Conservation (phyloP, 192 early-diverging fungal species). For the Martensiomyces pterosporus region DNA sequence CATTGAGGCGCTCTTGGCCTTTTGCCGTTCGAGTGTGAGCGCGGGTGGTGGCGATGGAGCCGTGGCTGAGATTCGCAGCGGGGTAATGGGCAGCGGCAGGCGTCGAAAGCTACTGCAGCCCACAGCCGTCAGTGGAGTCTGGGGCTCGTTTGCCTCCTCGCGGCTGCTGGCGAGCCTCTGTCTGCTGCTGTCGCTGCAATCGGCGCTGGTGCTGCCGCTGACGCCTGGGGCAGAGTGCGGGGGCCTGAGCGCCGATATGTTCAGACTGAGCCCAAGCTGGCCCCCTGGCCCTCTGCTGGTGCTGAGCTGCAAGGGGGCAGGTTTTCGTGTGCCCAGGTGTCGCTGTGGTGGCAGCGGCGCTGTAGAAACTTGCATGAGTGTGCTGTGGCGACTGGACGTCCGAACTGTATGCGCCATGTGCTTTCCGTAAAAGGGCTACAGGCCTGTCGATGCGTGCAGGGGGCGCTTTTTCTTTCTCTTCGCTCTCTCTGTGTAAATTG, state of each 20-base stretch:
- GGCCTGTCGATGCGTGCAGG: too few species aligned
- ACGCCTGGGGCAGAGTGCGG: too few species aligned
- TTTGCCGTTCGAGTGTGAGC: too few species aligned
- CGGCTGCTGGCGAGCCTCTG: too few species aligned
- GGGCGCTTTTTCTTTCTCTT: too few species aligned
- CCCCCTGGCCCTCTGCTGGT: neutral
- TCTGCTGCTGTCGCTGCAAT: too few species aligned
- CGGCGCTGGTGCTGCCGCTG: too few species aligned
- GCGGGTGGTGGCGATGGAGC: too few species aligned
- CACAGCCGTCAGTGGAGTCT: neutral
- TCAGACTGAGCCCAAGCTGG: neutral
- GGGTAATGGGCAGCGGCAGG: neutral
- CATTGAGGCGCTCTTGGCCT: neutral
- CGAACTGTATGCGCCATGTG: too few species aligned
- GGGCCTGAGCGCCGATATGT: neutral
- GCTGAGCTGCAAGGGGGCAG: neutral
- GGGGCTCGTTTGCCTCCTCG: neutral
- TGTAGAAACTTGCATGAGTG: neutral
- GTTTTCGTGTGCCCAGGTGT: neutral
- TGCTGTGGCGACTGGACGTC: too few species aligned
- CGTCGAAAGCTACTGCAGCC: neutral
- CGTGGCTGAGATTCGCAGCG: neutral
- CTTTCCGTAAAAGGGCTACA: too few species aligned
- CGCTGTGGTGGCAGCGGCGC: neutral
- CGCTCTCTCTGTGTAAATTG: too few species aligned